Conservation (phyloP, 805 yeast species). For the Yarrowia sp. region DNA sequence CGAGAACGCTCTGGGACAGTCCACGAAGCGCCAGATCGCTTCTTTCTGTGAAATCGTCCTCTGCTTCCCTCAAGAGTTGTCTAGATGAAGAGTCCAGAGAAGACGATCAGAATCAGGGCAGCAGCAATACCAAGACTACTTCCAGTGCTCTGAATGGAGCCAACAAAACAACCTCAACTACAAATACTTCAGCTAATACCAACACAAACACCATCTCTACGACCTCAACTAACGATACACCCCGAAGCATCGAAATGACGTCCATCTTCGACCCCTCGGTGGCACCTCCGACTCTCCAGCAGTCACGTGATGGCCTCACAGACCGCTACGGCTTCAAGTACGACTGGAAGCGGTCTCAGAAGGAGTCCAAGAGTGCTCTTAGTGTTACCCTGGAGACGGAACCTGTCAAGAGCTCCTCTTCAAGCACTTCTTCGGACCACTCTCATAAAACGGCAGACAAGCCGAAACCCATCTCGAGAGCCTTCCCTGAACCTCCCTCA, state of each 20-base stretch:
- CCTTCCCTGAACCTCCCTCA: background rate
- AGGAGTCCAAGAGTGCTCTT: background rate
- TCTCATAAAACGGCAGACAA: background rate
- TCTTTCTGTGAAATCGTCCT: background rate
- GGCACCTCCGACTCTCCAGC: conserved; percentile 1
- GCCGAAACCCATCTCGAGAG: conserved; percentile 4
- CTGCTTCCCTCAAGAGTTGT: background rate
- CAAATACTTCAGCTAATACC: too few species aligned
- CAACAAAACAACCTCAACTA: too few species aligned
- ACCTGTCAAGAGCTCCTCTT: background rate
- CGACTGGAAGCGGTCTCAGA: background rate
- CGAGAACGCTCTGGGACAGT: conserved; percentile 6
- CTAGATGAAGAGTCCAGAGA: background rate
- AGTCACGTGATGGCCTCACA: background rate
- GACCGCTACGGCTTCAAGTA: conserved; percentile 16
- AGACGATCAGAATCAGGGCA: too few species aligned
- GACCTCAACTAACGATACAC: background rate
- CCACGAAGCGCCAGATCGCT: background rate
- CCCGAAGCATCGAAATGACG: conserved; percentile 13
- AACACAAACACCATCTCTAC: background rate
- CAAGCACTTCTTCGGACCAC: background rate
- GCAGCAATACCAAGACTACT: too few species aligned
- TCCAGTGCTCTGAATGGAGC: too few species aligned
- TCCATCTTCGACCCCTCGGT: conserved; percentile 14
- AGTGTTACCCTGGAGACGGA: too few species aligned